Evolutionary conservation across 169 alveolate species (phyloP).

Genomic region (Perkinsus marinus): DNA sequence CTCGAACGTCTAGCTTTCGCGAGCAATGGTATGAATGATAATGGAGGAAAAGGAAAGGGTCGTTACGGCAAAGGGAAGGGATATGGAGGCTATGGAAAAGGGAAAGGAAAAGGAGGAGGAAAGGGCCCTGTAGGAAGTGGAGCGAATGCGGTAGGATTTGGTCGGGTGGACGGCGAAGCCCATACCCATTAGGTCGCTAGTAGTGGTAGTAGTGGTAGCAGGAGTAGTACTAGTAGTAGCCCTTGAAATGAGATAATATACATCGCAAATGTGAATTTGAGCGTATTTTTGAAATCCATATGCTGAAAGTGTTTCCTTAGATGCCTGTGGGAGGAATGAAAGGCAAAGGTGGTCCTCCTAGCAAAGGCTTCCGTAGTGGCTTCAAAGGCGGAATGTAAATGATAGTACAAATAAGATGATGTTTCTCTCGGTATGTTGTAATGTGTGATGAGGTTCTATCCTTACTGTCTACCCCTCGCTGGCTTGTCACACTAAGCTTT

Average conservation of each 20-base stretch:
- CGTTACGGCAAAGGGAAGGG: not conserved
- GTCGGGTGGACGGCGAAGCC: not conserved
- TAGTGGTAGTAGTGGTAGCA: too few relatives aligned
- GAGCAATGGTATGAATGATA: not conserved
- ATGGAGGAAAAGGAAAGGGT: not conserved
- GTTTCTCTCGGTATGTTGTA: not conserved
- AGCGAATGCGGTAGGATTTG: not conserved
- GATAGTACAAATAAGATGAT: not conserved
- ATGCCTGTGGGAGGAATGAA: not conserved
- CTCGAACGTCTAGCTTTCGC: constrained; percentile 18
- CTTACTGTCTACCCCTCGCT: too few relatives aligned
- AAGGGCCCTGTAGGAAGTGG: not conserved
- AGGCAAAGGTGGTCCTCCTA: not conserved
- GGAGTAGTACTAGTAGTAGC: too few relatives aligned
- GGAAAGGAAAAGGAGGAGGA: too few relatives aligned
- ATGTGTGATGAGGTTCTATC: not conserved
- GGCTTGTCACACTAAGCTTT: too few relatives aligned
- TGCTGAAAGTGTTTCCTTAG: not conserved
- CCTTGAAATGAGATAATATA: too few relatives aligned
- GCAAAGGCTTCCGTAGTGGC: not conserved
- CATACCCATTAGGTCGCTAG: not conserved
- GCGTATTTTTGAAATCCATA: too few relatives aligned
- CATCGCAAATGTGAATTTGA: too few relatives aligned
- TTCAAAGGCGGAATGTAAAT: not conserved
- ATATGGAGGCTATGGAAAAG: not conserved